Percentiles rank a stretch among this genome's conserved stretches.
Evolutionary conservation across 2,329 filamentous ascomycete genomes (phyloP).

Genomic region (Fusarium sp.): DNA sequence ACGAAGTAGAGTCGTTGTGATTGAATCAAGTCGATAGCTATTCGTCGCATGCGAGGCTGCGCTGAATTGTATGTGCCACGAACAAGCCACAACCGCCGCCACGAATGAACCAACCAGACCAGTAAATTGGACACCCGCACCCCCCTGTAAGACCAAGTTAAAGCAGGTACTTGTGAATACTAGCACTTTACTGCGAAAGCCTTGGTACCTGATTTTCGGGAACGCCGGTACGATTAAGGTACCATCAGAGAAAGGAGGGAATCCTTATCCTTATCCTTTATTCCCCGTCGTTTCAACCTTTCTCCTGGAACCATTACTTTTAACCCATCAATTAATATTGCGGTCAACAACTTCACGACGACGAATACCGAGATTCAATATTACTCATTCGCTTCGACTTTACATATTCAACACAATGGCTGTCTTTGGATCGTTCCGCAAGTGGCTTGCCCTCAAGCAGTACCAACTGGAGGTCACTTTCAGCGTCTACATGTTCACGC

Average conservation of each 20-base stretch:
- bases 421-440: constrained; percentile 67
- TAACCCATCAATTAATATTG: background rate
- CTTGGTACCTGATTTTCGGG: constrained; percentile 37
- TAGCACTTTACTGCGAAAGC: background rate
- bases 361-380: background rate
- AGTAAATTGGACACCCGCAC: constrained; percentile 18
- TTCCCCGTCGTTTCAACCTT: constrained; percentile 25
- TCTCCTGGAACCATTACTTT: constrained; percentile 28
- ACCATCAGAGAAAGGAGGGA: constrained; percentile 29
- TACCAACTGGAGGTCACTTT: constrained; percentile 99
- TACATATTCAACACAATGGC: constrained; percentile 45
- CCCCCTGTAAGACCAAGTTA: constrained; percentile 10
- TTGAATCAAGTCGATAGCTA: constrained; percentile 16
- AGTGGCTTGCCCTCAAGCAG: constrained; percentile 93
- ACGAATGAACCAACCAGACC: background rate
- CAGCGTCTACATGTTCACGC: constrained; percentile 95
- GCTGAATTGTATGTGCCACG: constrained; percentile 19
- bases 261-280: constrained; percentile 23
- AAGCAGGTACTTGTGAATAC: constrained; percentile 1
- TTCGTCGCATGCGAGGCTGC: constrained; percentile 13
- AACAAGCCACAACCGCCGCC: constrained; percentile 30
- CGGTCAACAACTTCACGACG: constrained; percentile 1
- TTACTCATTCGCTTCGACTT: background rate
- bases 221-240: constrained; percentile 35
- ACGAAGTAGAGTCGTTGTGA: background rate